phyloP scores from a whole-genome alignment of 2,329 filamentous ascomycete genomes.

The Chlorencoelia australis region DNA sequence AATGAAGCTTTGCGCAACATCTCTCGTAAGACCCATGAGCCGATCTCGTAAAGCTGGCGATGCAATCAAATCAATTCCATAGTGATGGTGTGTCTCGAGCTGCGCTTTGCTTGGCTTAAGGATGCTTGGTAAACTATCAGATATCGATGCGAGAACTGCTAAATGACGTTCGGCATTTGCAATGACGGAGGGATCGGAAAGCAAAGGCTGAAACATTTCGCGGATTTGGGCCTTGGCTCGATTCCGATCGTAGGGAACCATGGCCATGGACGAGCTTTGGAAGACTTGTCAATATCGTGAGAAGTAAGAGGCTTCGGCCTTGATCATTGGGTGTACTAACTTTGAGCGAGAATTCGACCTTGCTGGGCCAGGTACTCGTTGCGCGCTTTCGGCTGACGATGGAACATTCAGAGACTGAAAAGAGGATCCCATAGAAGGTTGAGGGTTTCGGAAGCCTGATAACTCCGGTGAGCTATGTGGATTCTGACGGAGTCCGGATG shows the following conservation, averaged over 20 bases:
- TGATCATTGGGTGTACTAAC: conserved; percentile 9
- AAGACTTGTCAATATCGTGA: conserved; percentile 4
- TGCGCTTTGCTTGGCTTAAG: conserved; percentile 32
- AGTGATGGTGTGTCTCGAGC: conserved; percentile 31
- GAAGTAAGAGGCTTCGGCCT: conserved; percentile 4
- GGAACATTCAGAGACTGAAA: conserved; percentile 27
- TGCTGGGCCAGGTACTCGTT: conserved; percentile 10
- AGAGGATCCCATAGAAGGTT: conserved; percentile 25
- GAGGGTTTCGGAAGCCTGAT: conserved; percentile 28
- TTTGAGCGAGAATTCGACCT: conserved; percentile 14
- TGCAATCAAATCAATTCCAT: conserved; percentile 33
- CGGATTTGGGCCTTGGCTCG: conserved; percentile 28
- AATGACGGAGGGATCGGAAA: conserved; percentile 26
- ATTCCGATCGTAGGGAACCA: conserved; percentile 27
- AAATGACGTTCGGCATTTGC: conserved; percentile 26
- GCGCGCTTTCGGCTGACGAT: conserved; percentile 16
- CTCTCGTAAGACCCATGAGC: conserved; percentile 27
- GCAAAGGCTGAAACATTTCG: conserved; percentile 28
- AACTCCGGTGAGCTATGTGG: conserved; percentile 29
- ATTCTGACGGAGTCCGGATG: conserved; percentile 28
- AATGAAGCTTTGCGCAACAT: conserved; percentile 31
- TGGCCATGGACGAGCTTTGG: conserved; percentile 19
- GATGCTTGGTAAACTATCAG: conserved; percentile 25
- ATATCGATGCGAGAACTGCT: conserved; percentile 21
- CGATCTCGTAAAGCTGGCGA: conserved; percentile 31